Percentiles rank a stretch among this genome's conserved stretches.
phyloP scores from a whole-genome alignment of 2,329 filamentous ascomycete genomes.

The Cercospora janseana region DNA sequence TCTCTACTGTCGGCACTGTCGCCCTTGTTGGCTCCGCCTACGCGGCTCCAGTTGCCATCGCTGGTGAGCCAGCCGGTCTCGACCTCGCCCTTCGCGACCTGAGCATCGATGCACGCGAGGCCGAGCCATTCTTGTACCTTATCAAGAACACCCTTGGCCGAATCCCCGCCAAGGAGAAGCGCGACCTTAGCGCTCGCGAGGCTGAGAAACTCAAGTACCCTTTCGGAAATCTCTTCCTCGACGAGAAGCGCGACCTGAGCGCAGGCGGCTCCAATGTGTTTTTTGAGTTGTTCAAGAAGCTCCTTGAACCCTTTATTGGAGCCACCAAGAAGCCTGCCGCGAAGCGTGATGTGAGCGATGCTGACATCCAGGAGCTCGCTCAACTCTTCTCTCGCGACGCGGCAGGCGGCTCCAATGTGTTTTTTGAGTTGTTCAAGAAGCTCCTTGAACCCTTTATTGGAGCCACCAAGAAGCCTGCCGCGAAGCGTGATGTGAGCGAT shows the following conservation, averaged over 20 bases:
- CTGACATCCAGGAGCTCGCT: too few species aligned
- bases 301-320: background rate
- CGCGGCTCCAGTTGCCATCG: background rate
- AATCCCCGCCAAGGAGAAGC: background rate
- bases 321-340: background rate
- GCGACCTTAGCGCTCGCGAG: background rate
- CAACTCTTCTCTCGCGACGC: too few species aligned
- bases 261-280: too few species aligned
- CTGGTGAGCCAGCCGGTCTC: background rate
- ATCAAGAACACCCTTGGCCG: background rate
- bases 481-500: too few species aligned
- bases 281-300: background rate
- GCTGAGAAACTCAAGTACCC: background rate
- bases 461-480: too few species aligned
- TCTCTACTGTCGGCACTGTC: background rate
- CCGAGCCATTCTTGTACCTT: background rate
- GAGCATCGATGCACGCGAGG: background rate
- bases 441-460: too few species aligned
- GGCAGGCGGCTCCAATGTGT: too few species aligned
- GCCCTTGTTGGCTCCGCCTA: slow-evolving; percentile 1
- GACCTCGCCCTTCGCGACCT: too few species aligned
- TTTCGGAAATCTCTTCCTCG: background rate
- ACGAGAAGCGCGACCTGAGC: background rate
- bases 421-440: too few species aligned
- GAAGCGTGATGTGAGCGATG: too few species aligned